Conservation (phyloP, 768 basidiomycete species). For the Phaeotremella skinneri region DNA sequence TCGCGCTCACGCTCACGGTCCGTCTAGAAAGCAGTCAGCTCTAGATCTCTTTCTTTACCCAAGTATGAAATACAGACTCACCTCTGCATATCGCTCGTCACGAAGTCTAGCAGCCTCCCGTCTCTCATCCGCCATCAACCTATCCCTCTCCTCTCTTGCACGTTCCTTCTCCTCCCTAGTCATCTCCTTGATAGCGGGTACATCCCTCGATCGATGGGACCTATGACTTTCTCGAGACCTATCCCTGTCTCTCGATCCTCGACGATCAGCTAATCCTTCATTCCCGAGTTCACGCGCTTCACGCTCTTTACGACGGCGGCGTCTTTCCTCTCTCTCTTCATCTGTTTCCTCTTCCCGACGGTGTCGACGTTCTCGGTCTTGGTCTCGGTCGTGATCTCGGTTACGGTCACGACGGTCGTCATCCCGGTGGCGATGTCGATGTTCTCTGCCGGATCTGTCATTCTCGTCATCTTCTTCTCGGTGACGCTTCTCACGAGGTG, state of each 20-base stretch:
- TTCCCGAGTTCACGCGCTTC: constrained; percentile 27
- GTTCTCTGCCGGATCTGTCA: constrained; percentile 42
- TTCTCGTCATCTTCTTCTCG: constrained; percentile 53
- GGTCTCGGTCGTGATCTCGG: constrained; percentile 51
- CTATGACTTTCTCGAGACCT: constrained; percentile 34
- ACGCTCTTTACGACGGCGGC: constrained; percentile 27
- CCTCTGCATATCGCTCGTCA: constrained; percentile 22
- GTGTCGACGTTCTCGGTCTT: constrained; percentile 36
- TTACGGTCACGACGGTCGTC: constrained; percentile 54
- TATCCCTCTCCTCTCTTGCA: constrained; percentile 40
- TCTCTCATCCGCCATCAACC: constrained; percentile 42
- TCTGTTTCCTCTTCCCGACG: constrained; percentile 26
- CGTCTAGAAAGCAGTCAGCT: constrained; percentile 20
- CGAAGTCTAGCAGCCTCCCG: constrained; percentile 29
- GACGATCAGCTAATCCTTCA: constrained; percentile 6
- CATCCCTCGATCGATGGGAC: constrained; percentile 20
- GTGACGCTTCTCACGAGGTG: constrained; percentile 57
- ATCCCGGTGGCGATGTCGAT: constrained; percentile 53
- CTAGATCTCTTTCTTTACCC: constrained; percentile 18
- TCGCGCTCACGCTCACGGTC: constrained; percentile 31
- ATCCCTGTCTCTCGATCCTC: constrained; percentile 54
- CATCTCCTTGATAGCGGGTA: constrained; percentile 30
- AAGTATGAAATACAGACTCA: constrained; percentile 1
- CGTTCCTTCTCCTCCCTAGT: constrained; percentile 44
- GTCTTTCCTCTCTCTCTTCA: constrained; percentile 24